Evolutionary conservation across 148 eudicot species (phyloP).

Genomic region (Pharnaceum exiguum): DNA sequence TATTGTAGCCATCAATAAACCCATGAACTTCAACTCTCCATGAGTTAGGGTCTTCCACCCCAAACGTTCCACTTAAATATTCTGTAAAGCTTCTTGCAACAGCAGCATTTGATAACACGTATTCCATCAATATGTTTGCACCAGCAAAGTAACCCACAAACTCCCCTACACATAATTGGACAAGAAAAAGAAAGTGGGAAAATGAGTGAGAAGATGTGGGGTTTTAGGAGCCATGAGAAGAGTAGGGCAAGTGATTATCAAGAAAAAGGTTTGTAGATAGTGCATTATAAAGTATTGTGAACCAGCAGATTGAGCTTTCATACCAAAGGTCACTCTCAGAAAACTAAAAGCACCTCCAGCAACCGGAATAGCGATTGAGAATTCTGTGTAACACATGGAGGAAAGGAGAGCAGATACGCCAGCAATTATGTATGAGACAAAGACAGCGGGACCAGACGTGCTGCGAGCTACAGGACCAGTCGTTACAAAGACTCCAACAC

Average conservation of each 20-base stretch:
- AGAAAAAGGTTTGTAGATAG: background rate
- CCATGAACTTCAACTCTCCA: conserved; percentile 67
- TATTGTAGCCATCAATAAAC: conserved; percentile 54
- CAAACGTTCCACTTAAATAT: conserved; percentile 57
- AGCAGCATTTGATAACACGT: conserved; percentile 82
- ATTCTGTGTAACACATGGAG: conserved; percentile 75
- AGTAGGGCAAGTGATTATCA: background rate
- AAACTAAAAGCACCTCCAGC: conserved; percentile 88
- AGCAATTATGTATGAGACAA: conserved; percentile 65
- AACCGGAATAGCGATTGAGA: conserved; percentile 65
- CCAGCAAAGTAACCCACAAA: conserved; percentile 76
- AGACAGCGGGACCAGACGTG: conserved; percentile 60
- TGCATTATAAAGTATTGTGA: background rate
- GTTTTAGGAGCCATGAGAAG: too few relatives aligned
- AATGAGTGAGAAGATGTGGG: background rate
- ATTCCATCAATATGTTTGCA: conserved; percentile 78
- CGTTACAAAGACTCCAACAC: conserved; percentile 79
- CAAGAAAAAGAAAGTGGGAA: background rate
- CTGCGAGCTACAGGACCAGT: conserved; percentile 55
- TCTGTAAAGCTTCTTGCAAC: conserved; percentile 82
- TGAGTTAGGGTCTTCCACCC: conserved; percentile 50
- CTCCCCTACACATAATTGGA: conserved; percentile 47
- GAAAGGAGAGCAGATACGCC: conserved; percentile 69
- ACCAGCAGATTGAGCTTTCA: conserved; percentile 8
- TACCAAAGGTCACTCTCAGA: conserved; percentile 81